These are phyloP conservation scores for Naganishia friedmannii DNA, from an alignment of 768 basidiomycete species.

Conservation along the genomic window DNA sequence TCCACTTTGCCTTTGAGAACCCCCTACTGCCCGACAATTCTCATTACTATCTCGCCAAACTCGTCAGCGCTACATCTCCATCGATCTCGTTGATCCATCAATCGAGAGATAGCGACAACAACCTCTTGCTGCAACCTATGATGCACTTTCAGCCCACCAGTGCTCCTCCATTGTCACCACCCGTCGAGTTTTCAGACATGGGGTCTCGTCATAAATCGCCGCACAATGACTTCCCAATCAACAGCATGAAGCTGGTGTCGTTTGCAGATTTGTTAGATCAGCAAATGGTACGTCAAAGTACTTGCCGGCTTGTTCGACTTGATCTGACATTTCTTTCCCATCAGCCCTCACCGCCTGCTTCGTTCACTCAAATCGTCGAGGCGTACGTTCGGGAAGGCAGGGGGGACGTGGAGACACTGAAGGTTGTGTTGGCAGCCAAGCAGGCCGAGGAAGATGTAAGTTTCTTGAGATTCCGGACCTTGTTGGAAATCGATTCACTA, in stretches of 20 bases:
- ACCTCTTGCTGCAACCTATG: not conserved
- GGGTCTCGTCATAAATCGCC: not conserved
- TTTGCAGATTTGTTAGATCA: conserved; percentile 28
- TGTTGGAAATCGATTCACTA: not conserved
- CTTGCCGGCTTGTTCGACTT: not conserved
- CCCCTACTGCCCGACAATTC: too few relatives aligned
- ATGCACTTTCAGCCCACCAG: conserved; percentile 8
- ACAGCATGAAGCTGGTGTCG: conserved; percentile 14
- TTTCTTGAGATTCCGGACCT: not conserved
- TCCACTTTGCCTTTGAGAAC: not conserved
- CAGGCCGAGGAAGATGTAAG: conserved; percentile 85
- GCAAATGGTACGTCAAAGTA: conserved; percentile 21
- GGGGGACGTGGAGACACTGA: conserved; percentile 85
- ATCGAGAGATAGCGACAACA: not conserved
- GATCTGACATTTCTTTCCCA: not conserved
- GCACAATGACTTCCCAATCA: not conserved
- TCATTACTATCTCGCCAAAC: too few relatives aligned
- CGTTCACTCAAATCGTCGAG: conserved; percentile 75
- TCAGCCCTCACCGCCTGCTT: conserved; percentile 66
- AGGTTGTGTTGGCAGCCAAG: conserved; percentile 88
- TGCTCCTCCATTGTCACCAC: conserved; percentile 11
- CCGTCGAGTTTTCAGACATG: conserved; percentile 2
- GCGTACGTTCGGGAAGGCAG: conserved; percentile 83
- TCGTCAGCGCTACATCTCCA: not conserved
- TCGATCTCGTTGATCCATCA: not conserved